These are phyloP conservation scores for Lupinus albus DNA, from an alignment of 306 rosid genomes.

Conservation along the genomic window DNA sequence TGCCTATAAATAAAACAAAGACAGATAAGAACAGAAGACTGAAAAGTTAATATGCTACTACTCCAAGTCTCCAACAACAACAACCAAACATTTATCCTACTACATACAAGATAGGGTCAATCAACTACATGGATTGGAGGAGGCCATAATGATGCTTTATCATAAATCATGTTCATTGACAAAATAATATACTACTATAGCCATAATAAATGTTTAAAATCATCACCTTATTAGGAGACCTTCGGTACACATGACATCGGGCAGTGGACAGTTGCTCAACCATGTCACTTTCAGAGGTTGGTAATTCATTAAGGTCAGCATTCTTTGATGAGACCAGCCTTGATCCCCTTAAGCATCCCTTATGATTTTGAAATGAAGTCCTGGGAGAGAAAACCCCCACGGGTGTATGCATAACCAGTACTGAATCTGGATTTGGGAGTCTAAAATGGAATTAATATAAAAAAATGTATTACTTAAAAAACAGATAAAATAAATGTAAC, in stretches of 20 bases:
- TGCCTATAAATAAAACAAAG: constrained; percentile 2
- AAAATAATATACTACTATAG: constrained; percentile 10
- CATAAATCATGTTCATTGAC: too few relatives aligned
- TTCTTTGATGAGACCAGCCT: constrained; percentile 71
- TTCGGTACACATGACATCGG: constrained; percentile 67
- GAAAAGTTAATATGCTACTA: too few relatives aligned
- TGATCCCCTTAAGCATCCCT: constrained; percentile 79
- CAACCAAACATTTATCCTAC: too few relatives aligned
- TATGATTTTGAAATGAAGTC: constrained; percentile 65
- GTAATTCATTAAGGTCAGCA: constrained; percentile 57
- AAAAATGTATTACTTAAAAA: background rate
- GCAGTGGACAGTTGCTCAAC: constrained; percentile 76
- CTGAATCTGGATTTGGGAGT: constrained; percentile 78
- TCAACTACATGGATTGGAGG: too few relatives aligned
- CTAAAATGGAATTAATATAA: constrained; percentile 49
- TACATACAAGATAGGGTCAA: too few relatives aligned
- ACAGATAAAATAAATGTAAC: constrained; percentile 23
- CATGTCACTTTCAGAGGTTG: constrained; percentile 56
- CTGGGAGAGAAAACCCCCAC: constrained; percentile 73
- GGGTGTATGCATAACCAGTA: constrained; percentile 69
- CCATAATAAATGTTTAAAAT: background rate
- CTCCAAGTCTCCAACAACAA: too few relatives aligned
- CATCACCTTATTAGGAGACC: constrained; percentile 65
- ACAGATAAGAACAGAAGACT: background rate
- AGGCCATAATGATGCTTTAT: too few relatives aligned